Evolutionary conservation across 805 yeast species (phyloP), one percentile per base, ranked within the genome.

Genomic region (Saccharomycopsis sp.): DNA sequence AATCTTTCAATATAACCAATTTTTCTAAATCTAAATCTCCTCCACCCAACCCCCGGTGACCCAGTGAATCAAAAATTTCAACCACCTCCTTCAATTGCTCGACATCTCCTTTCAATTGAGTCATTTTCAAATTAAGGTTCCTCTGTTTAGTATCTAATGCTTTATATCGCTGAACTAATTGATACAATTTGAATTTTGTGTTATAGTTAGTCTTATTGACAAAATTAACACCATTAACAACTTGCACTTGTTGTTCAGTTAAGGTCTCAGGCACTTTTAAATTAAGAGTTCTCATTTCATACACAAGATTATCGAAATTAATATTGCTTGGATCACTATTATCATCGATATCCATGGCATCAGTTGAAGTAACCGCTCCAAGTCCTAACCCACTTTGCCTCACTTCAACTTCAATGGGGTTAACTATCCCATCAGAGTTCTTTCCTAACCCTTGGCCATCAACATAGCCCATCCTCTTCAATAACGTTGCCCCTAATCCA

Each of bases 41-140:
- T n/a, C n/a, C n/a, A n/a, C n/a, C 43, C 60, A 48, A 44, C 59
- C 50, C 44, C 58, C 41, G 53, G 56, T 23, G 68, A 68, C 20
- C 9, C 54, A 16, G 47, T 54, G 8, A 46, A 40, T 27, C 48
- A 20, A 31, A 41, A 9, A 23, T 5, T 21, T 17, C 60, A 64
- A 2, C 68, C 75, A 3, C 85, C 87, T 5, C 93, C 95, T n/a
- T 96, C 96, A 2, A 94, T 95, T 2, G 95, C 95, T 2, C 90
- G 89, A 1, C 85, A 94, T 2, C 95, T 95, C 7, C 90, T 95
- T 22, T 79, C 95, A 7, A 65, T 77, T 9, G 5, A 6, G 5
- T 31, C 11, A 31, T 14, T 6, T 8, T 14, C 35, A 9, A 14
- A 17, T 31, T 20, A 31, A 14, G 17, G 17, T 17, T 14, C 14